Conservation (phyloP, 805 yeast species). For the Yamadazyma nakazawae region DNA sequence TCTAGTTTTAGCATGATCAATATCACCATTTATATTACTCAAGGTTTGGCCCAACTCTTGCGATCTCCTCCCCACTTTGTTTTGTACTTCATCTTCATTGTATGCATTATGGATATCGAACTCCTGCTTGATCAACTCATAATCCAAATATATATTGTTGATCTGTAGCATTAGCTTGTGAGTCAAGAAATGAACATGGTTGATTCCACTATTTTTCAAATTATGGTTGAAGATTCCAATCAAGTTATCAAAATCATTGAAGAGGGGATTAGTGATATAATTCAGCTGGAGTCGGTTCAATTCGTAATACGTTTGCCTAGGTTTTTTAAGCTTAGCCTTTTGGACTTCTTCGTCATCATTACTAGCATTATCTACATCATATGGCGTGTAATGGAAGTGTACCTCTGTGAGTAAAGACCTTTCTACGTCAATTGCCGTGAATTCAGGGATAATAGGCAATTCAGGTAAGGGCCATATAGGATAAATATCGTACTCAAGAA, state of each 20-base stretch:
- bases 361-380: conserved; percentile 32
- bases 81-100: conserved; percentile 40
- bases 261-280: conserved; percentile 66
- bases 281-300: conserved; percentile 60
- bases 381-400: conserved; percentile 53
- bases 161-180: conserved; percentile 61
- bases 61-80: conserved; percentile 40
- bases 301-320: conserved; percentile 47
- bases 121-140: conserved; percentile 46
- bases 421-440: conserved; percentile 74
- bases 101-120: conserved; percentile 23
- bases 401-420: conserved; percentile 73
- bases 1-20: conserved; percentile 38
- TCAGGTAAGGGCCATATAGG: conserved; percentile 81
- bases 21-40: conserved; percentile 44
- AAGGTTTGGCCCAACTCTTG: conserved; percentile 44
- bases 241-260: conserved; percentile 45
- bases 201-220: conserved; percentile 12
- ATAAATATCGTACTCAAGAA: conserved; percentile 19
- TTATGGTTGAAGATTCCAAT: conserved; percentile 48
- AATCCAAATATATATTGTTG: conserved; percentile 44
- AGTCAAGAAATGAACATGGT: conserved; percentile 41
- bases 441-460: conserved; percentile 58
- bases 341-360: conserved; percentile 11
- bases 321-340: conserved; percentile 2